Percentiles rank a stretch among this genome's conserved stretches.
These are phyloP conservation scores for Tillandsia fasciculata DNA, from an alignment of 176 grass and related monocot species.

Conservation along the genomic window DNA sequence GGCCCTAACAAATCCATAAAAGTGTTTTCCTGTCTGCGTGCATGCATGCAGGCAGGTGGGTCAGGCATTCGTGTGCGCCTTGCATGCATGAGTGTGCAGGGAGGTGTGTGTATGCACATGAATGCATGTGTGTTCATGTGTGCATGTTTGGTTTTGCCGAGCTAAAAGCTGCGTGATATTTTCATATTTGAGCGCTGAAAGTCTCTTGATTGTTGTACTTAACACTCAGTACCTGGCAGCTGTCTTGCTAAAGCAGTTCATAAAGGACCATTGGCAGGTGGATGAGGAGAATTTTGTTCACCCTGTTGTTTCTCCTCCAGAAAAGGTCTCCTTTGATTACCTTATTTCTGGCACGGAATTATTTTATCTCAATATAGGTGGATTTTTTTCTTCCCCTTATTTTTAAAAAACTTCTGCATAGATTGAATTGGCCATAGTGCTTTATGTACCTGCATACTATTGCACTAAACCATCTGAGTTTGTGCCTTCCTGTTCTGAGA, in stretches of 20 bases:
- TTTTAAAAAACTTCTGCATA: background rate
- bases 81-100: too few relatives aligned
- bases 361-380: background rate
- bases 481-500: background rate
- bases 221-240: constrained; percentile 65
- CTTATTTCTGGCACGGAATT: background rate
- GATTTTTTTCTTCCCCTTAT: background rate
- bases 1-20: background rate
- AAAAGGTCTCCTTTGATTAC: constrained; percentile 48
- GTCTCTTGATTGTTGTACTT: constrained; percentile 32
- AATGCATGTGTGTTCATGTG: background rate
- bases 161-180: background rate
- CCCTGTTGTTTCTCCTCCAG: constrained; percentile 58
- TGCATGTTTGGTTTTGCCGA: constrained; percentile 11
- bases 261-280: constrained; percentile 92
- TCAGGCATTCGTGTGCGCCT: too few relatives aligned
- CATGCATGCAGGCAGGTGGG: too few relatives aligned
- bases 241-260: constrained; percentile 94
- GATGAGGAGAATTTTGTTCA: constrained; percentile 85
- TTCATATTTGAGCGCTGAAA: background rate
- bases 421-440: background rate
- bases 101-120: too few relatives aligned
- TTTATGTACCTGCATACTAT: background rate
- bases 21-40: too few relatives aligned
- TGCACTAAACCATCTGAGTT: background rate